Percentiles rank a stretch among this genome's conserved stretches.
Evolutionary conservation across 305 asterid genomes (phyloP).

Genomic region (Rubia balearica): DNA sequence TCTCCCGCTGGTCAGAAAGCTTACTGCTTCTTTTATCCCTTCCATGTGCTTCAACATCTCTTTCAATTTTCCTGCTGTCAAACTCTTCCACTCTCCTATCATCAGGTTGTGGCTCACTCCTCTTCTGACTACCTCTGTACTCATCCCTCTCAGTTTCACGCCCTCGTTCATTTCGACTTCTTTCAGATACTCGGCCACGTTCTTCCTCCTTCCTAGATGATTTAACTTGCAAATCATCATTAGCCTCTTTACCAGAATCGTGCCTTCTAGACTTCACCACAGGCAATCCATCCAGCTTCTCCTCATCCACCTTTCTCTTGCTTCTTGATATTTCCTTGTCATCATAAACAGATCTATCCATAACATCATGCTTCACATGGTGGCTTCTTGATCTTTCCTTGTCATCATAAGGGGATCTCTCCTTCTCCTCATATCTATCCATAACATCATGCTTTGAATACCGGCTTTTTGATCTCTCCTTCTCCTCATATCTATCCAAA

Average conservation of each 20-base stretch:
- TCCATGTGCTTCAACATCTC: slow-evolving; percentile 33
- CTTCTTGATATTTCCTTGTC: slow-evolving; percentile 27
- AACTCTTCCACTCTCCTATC: neutral
- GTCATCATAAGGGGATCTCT: neutral
- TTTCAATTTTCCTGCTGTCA: slow-evolving; percentile 26
- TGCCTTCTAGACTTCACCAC: slow-evolving; percentile 40
- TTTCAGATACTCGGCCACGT: slow-evolving; percentile 21
- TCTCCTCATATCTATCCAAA: neutral
- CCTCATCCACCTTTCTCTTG: slow-evolving; percentile 38
- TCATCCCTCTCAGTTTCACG: slow-evolving; percentile 23
- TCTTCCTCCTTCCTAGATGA: slow-evolving; percentile 25
- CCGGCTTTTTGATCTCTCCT: neutral
- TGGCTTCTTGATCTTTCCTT: neutral
- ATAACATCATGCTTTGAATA: neutral
- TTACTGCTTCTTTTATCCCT: slow-evolving; percentile 41
- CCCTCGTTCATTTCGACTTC: slow-evolving; percentile 19
- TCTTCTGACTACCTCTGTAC: slow-evolving; percentile 15
- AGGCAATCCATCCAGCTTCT: slow-evolving; percentile 29
- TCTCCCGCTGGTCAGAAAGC: slow-evolving; percentile 33
- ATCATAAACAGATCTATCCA: slow-evolving; percentile 29
- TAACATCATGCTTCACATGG: slow-evolving; percentile 29
- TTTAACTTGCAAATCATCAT: slow-evolving; percentile 22
- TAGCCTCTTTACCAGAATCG: slow-evolving; percentile 31
- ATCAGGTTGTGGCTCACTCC: slow-evolving; percentile 23
- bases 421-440: neutral